Evolutionary conservation across 352 stramenopile genomes (phyloP), one percentile per base, ranked within the genome.

Genomic region (Chrysophaeum taylorii): DNA sequence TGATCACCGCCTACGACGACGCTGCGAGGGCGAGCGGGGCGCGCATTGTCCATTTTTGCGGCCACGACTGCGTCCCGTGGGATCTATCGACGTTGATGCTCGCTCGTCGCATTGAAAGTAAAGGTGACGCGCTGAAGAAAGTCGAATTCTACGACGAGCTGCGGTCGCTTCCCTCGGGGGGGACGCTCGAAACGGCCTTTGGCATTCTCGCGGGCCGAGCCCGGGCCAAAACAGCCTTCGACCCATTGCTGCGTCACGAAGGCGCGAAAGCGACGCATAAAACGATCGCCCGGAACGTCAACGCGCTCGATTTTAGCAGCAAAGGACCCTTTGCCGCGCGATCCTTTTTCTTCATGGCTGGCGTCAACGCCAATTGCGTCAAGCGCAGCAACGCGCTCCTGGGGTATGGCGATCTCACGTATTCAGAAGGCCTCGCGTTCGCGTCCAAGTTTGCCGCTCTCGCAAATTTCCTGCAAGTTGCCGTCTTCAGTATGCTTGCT

Each of bases 21-120:
- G 78, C 63, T 0, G 87, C 90, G 25, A 35, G 78, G 35, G 63
- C 82, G 66, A 85, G 80, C 4, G 89, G 89, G 37, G 87, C 88
- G 0, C 79, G 86, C 39, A 79, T 96, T 31, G 82, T 96, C 31
- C 84, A 88, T 68, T 89, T 90, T 68, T 92, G 87, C 71, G 89
- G 89, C 38, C 87, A 91, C 74, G 90, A 96, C 78, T 91, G 52
- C 38, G 52, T 74, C n/a, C 72, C 72, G 25, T 72, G 35, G 18
- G 69, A 76, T 66, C 62, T 76, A 5, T 64, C 31, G 53, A 83
- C 83, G 61, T 82, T 87, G 54, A 73, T 90, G n/a, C 42, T 93
- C 23, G 73, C 81, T 23, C 80, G 94, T 57, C 73, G 76, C 31
- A 83, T 94, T 43, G 76, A 78, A 43, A 71, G 73, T 35, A 78